phyloP scores from a whole-genome alignment of 305 asterid species.

The Solanum hybrid region DNA sequence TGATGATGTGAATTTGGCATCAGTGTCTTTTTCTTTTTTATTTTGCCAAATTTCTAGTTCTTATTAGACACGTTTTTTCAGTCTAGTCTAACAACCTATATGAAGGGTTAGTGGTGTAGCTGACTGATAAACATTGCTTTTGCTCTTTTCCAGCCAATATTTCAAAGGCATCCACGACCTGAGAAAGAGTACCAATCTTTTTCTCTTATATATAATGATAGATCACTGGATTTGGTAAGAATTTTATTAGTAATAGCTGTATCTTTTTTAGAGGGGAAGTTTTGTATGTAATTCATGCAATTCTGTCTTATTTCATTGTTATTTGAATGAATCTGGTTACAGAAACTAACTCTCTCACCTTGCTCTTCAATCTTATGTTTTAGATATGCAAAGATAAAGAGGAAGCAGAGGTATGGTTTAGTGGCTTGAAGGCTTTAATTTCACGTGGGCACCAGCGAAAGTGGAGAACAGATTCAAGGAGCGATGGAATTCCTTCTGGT shows the following conservation, averaged over 20 bases:
- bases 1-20: conserved; percentile 1
- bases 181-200: conserved; percentile 98
- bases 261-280: conserved; percentile 1
- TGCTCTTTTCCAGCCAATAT: conserved; percentile 60
- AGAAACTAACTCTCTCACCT: not conserved
- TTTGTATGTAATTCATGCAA: conserved; percentile 5
- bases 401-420: conserved; percentile 98
- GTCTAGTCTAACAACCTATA: not conserved
- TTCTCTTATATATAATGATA: conserved; percentile 82
- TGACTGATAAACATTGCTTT: conserved; percentile 10
- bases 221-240: conserved; percentile 96
- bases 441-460: conserved; percentile 76
- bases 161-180: conserved; percentile 87
- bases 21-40: not conserved
- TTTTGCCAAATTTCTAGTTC: not conserved
- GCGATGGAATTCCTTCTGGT: conserved; percentile 86
- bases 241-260: conserved; percentile 10
- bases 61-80: not conserved
- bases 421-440: conserved; percentile 86
- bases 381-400: conserved; percentile 95
- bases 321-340: conserved; percentile 2
- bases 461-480: conserved; percentile 82
- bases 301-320: conserved; percentile 12
- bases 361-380: not conserved
- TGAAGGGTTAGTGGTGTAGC: not conserved